Conservation (phyloP, 75 land plant species). For the Pinus tabuliformis region DNA sequence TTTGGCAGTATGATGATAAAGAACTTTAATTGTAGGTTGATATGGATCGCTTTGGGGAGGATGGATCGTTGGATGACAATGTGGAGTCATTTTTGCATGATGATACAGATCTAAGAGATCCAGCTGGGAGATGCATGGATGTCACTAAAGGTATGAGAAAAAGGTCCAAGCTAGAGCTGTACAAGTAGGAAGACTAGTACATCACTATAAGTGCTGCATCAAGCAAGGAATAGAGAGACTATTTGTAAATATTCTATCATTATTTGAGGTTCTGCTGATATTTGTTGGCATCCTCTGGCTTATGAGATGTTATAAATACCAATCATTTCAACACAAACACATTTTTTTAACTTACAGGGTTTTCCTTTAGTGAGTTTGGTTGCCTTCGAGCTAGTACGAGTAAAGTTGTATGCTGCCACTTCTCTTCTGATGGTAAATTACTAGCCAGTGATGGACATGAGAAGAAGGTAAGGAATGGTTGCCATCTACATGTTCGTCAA, state of each 20-base stretch:
- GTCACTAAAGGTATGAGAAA: constrained; percentile 73
- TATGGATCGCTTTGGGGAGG: constrained; percentile 82
- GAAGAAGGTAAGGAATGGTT: constrained; percentile 44
- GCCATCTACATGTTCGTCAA: background rate
- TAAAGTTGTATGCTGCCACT: constrained; percentile 75
- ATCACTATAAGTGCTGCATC: background rate
- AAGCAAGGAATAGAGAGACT: background rate
- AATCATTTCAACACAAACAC: background rate
- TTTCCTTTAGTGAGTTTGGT: constrained; percentile 44
- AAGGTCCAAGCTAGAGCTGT: background rate
- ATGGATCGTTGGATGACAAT: constrained; percentile 89
- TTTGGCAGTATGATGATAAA: constrained; percentile 51
- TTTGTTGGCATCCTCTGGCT: constrained; percentile 9
- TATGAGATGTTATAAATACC: background rate
- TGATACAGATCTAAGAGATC: constrained; percentile 84
- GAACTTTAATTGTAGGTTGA: constrained; percentile 64
- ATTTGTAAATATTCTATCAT: background rate
- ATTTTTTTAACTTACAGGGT: constrained; percentile 28
- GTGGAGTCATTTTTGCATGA: constrained; percentile 97
- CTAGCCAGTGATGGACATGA: constrained; percentile 81
- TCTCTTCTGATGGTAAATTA: constrained; percentile 77
- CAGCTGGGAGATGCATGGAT: constrained; percentile 83
- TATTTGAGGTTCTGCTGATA: background rate
- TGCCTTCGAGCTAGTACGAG: constrained; percentile 50
- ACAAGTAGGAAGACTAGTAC: background rate